phyloP scores from a whole-genome alignment of 2,329 filamentous ascomycete species.

The Ilyonectria sp. region DNA sequence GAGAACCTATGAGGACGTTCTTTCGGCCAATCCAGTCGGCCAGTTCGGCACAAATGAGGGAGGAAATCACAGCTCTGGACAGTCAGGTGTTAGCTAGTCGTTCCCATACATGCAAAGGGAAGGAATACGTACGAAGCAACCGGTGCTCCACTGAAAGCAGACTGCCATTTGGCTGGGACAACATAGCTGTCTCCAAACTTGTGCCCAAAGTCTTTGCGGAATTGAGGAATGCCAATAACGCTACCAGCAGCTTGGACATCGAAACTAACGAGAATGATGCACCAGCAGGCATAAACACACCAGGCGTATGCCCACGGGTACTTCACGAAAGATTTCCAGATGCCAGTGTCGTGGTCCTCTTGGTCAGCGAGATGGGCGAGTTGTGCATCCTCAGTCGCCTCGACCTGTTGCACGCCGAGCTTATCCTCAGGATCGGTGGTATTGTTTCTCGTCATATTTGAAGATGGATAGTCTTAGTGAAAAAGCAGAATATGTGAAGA shows the following conservation, averaged over 20 bases:
- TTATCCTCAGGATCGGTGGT: constrained; percentile 7
- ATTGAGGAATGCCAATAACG: constrained; percentile 23
- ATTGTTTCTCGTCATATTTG: constrained; percentile 17
- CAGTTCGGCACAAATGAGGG: constrained; percentile 28
- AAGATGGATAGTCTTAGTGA: neutral
- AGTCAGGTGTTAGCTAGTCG: neutral
- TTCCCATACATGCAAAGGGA: neutral
- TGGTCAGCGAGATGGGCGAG: constrained; percentile 29
- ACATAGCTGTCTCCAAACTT: constrained; percentile 1
- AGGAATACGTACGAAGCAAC: constrained; percentile 1
- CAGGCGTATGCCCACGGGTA: constrained; percentile 22
- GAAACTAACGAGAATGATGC: constrained; percentile 18
- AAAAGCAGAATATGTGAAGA: neutral
- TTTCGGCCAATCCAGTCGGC: constrained; percentile 32
- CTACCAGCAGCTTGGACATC: constrained; percentile 13
- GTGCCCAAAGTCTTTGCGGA: constrained; percentile 15
- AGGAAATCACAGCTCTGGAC: constrained; percentile 23
- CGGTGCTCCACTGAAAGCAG: constrained; percentile 21
- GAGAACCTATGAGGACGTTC: constrained; percentile 22
- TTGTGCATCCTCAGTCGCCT: constrained; percentile 25
- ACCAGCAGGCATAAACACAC: constrained; percentile 19
- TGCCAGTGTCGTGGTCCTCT: constrained; percentile 33
- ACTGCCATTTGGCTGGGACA: constrained; percentile 18
- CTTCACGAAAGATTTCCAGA: constrained; percentile 23
- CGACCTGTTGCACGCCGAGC: constrained; percentile 18